phyloP scores from a whole-genome alignment of 495 filamentous ascomycete genomes.

The Tuber borchii region DNA sequence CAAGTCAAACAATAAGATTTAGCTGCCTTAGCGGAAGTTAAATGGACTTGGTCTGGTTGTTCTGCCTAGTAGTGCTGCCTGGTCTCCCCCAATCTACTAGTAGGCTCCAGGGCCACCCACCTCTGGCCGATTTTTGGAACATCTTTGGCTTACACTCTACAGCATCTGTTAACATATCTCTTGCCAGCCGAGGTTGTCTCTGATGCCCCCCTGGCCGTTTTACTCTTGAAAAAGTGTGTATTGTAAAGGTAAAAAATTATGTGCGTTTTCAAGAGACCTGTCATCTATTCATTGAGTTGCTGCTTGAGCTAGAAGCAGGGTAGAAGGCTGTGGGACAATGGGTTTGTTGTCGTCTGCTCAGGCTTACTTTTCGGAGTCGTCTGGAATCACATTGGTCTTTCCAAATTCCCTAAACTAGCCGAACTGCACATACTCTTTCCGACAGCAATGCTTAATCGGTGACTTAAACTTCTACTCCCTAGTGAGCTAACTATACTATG shows the following conservation, averaged over 20 bases:
- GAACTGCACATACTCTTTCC: slow-evolving; percentile 14
- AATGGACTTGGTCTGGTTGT: not conserved
- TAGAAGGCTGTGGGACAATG: no score
- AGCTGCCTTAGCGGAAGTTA: not conserved
- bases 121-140: not conserved
- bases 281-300: no score
- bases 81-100: not conserved
- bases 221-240: not conserved
- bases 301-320: no score
- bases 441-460: slow-evolving; percentile 11
- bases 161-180: not conserved
- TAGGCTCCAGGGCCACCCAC: not conserved
- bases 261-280: no score
- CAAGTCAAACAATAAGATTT: not conserved
- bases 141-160: not conserved
- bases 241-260: not conserved
- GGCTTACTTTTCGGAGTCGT: no score
- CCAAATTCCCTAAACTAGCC: not conserved
- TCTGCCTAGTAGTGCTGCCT: not conserved
- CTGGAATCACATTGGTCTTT: no score
- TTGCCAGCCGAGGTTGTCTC: not conserved
- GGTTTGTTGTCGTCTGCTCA: no score
- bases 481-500: not conserved
- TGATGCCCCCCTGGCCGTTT: not conserved
- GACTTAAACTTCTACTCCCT: not conserved